A percentile compares a stretch with the other conserved stretches of the same genome.
phyloP scores from a whole-genome alignment of 2,329 filamentous ascomycete genomes.

The Fusarium newnesense region DNA sequence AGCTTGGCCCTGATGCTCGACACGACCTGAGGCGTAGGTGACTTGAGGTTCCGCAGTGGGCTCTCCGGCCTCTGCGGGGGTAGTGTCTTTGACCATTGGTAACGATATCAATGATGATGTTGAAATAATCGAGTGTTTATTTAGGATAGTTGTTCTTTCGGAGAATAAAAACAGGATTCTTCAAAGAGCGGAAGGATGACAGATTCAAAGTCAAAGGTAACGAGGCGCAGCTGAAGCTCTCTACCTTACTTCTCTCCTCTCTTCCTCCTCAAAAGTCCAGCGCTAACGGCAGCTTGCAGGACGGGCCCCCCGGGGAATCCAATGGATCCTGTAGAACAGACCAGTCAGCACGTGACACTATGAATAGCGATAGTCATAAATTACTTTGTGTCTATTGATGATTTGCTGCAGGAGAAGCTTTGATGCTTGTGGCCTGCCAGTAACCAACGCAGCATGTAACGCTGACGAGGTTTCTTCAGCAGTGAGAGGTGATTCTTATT shows the following conservation, averaged over 20 bases:
- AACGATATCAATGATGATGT: background rate
- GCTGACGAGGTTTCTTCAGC: constrained; percentile 14
- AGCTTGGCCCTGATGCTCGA: constrained; percentile 23
- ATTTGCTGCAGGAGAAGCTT: constrained; percentile 24
- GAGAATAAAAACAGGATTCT: background rate
- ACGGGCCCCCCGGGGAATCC: background rate
- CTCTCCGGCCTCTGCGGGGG: constrained; percentile 15
- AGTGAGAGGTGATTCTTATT: background rate
- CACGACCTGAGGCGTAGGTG: constrained; percentile 41
- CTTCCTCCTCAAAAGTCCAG: constrained; percentile 10
- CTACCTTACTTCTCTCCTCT: background rate
- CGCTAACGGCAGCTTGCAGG: constrained; percentile 38
- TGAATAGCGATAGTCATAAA: background rate
- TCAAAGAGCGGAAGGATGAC: constrained; percentile 26
- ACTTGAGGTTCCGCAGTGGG: constrained; percentile 45
- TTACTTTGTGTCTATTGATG: constrained; percentile 27
- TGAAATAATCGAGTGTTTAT: background rate
- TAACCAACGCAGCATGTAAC: constrained; percentile 19
- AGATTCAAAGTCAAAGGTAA: constrained; percentile 8
- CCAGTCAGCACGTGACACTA: constrained; percentile 28
- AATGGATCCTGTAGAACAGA: constrained; percentile 14
- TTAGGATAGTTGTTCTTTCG: background rate
- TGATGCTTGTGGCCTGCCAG: background rate
- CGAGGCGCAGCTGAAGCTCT: constrained; percentile 33
- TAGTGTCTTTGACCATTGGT: constrained; percentile 36